These are phyloP conservation scores for Fusarium tupiense DNA, from an alignment of 2,329 filamentous ascomycete species.

Conservation along the genomic window DNA sequence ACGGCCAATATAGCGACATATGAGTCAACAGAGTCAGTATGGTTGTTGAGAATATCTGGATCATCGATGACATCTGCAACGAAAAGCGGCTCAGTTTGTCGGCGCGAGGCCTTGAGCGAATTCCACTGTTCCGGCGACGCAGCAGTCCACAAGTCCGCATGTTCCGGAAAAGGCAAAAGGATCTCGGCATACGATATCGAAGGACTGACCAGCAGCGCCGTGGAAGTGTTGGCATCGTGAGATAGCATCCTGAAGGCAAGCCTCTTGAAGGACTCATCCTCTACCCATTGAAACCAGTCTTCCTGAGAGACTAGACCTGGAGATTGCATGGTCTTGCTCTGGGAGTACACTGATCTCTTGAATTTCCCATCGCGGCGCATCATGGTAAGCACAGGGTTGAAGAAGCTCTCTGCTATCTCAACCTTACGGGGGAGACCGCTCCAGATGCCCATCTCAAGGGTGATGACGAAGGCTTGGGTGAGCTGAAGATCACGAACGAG, in stretches of 20 bases:
- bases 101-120: neutral
- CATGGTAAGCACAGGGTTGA: constrained; percentile 50
- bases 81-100: neutral
- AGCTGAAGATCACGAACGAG: constrained; percentile 45
- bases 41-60: constrained; percentile 35
- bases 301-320: constrained; percentile 19
- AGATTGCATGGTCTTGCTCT: neutral
- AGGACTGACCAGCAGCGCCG: constrained; percentile 43
- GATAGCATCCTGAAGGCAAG: constrained; percentile 42
- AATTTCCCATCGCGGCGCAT: constrained; percentile 48
- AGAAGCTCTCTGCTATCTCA: constrained; percentile 52
- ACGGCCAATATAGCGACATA: constrained; percentile 18
- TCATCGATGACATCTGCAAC: constrained; percentile 25
- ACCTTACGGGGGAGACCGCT: constrained; percentile 51
- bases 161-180: constrained; percentile 37
- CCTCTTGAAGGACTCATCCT: constrained; percentile 46
- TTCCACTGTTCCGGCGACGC: constrained; percentile 42
- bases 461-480: constrained; percentile 48
- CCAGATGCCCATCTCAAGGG: constrained; percentile 49
- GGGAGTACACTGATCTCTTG: constrained; percentile 36
- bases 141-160: constrained; percentile 41
- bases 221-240: constrained; percentile 46
- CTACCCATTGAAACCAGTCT: constrained; percentile 44
- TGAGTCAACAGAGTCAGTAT: constrained; percentile 3
- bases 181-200: constrained; percentile 47